phyloP scores from a whole-genome alignment of 305 asterid genomes.

The Euphrasia arctica region DNA sequence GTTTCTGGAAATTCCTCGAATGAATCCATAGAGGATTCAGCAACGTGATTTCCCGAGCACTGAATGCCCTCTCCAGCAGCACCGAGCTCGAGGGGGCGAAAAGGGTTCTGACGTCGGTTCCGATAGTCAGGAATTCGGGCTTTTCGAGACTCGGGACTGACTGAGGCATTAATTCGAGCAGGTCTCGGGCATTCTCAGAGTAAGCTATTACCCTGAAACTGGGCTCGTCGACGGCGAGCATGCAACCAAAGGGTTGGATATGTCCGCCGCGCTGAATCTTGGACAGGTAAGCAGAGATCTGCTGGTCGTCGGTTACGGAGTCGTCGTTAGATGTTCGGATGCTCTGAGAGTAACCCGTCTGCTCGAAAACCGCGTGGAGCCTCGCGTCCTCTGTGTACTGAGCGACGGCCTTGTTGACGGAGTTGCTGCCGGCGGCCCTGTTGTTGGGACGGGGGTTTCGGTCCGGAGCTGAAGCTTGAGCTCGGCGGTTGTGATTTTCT shows the following conservation, averaged over 20 bases:
- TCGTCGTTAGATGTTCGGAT: constrained; percentile 36
- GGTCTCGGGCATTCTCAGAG: constrained; percentile 69
- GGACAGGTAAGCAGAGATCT: constrained; percentile 66
- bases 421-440: constrained; percentile 22
- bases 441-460: constrained; percentile 20
- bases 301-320: constrained; percentile 49
- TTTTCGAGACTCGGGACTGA: constrained; percentile 63
- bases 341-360: constrained; percentile 67
- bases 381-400: constrained; percentile 75
- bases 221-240: constrained; percentile 59
- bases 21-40: constrained; percentile 77
- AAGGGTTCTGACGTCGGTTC: constrained; percentile 65
- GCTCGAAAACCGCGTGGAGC: constrained; percentile 78
- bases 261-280: constrained; percentile 80
- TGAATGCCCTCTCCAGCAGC: constrained; percentile 61
- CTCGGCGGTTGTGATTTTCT: constrained; percentile 31
- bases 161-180: constrained; percentile 70
- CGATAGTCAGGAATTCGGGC: constrained; percentile 45
- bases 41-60: constrained; percentile 66
- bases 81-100: constrained; percentile 54
- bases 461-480: constrained; percentile 43
- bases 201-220: constrained; percentile 65
- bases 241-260: constrained; percentile 76
- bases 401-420: constrained; percentile 51
- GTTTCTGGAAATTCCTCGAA: constrained; percentile 74